Percentiles rank a stretch among this genome's conserved stretches.
Conservation (phyloP, 208 protist genomes). For the Phytomonas sp. region DNA sequence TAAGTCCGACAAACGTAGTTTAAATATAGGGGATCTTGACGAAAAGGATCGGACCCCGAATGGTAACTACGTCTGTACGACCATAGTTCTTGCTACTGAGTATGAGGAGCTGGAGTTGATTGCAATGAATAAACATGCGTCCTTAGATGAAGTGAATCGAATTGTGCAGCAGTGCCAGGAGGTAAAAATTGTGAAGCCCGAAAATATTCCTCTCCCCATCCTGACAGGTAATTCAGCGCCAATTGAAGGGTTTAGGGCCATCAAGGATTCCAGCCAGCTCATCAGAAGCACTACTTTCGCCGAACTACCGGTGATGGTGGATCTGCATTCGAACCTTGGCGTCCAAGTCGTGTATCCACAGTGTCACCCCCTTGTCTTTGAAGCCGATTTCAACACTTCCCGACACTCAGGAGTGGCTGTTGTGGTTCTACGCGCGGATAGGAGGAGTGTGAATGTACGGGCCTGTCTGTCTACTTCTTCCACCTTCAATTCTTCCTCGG, state of each 20-base stretch:
- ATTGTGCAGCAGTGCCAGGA: conserved; percentile 20
- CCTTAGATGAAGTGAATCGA: conserved; percentile 53
- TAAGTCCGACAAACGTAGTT: not conserved
- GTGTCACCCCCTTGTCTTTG: conserved; percentile 49
- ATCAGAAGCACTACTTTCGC: not conserved
- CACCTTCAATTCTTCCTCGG: not conserved
- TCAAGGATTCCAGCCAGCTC: not conserved
- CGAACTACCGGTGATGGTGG: conserved; percentile 30
- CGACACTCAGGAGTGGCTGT: not conserved
- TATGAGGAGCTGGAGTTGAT: conserved; percentile 74
- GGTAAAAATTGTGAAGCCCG: not conserved
- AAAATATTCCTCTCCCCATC: not conserved
- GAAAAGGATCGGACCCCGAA: not conserved
- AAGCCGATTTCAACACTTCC: conserved; percentile 4
- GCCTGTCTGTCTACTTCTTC: conserved; percentile 7
- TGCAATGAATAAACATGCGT: conserved; percentile 28
- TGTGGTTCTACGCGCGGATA: conserved; percentile 11
- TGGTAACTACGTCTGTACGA: conserved; percentile 30
- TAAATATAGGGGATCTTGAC: not conserved
- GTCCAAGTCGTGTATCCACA: conserved; percentile 47
- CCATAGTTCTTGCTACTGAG: conserved; percentile 54
- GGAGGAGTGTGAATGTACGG: conserved; percentile 16
- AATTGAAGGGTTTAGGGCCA: not conserved
- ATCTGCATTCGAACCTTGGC: conserved; percentile 48
- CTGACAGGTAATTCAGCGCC: not conserved